phyloP scores from a whole-genome alignment of 2,329 filamentous ascomycete genomes.

The Salinomyces thailandicus region DNA sequence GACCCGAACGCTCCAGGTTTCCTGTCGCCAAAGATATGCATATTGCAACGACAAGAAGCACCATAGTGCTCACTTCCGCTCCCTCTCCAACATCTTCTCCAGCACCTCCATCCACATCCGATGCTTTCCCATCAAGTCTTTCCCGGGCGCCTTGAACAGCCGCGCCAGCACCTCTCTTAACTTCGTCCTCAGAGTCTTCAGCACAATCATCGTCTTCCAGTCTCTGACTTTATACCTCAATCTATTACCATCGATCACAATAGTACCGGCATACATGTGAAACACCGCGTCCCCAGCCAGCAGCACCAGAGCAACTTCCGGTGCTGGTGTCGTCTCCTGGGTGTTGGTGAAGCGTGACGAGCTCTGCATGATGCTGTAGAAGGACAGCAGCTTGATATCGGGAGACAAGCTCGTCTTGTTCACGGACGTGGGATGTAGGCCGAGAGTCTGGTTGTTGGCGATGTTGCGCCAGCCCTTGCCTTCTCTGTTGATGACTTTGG shows the following conservation, averaged over 20 bases:
- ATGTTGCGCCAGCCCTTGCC: slow-evolving; percentile 83
- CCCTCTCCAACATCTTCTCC: slow-evolving; percentile 5
- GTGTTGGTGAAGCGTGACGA: slow-evolving; percentile 76
- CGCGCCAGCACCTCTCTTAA: slow-evolving; percentile 65
- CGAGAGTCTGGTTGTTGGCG: slow-evolving; percentile 83
- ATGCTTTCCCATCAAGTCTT: slow-evolving; percentile 30
- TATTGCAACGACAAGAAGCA: no score
- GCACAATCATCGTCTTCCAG: slow-evolving; percentile 83
- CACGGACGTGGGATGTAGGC: slow-evolving; percentile 76
- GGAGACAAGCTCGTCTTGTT: slow-evolving; percentile 52
- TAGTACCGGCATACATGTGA: slow-evolving; percentile 79
- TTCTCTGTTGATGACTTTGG: slow-evolving; percentile 77
- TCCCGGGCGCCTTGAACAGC: slow-evolving; percentile 50
- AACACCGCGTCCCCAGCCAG: slow-evolving; percentile 83
- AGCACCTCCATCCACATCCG: slow-evolving; percentile 33
- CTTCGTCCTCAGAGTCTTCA: slow-evolving; percentile 67
- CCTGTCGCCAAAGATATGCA: no score
- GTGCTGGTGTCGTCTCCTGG: slow-evolving; percentile 61
- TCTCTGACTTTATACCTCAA: slow-evolving; percentile 72
- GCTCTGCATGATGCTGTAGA: slow-evolving; percentile 95
- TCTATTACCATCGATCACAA: slow-evolving; percentile 78
- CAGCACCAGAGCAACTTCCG: slow-evolving; percentile 67
- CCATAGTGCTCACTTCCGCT: slow-evolving; percentile 3
- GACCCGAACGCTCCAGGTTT: no score
- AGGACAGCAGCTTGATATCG: slow-evolving; percentile 68